Conservation (phyloP, 2,329 filamentous ascomycete species). For the Thermoascus crustaceus region DNA sequence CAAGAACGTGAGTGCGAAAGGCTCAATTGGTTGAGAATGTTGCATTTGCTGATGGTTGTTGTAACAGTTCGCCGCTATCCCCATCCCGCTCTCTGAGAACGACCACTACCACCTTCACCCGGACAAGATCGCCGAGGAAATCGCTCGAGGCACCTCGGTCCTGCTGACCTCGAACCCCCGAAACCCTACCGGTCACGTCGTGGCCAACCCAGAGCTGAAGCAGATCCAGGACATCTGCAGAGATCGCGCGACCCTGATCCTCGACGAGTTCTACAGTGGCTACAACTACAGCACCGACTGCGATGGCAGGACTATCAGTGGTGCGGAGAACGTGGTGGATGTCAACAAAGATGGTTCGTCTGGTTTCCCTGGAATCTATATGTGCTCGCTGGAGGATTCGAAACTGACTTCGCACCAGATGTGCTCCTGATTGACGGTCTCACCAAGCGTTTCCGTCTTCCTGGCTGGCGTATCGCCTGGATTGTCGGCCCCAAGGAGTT, state of each 20-base stretch:
- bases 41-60: not conserved
- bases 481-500: slow-evolving; percentile 94
- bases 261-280: slow-evolving; percentile 93
- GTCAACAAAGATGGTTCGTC: slow-evolving; percentile 62
- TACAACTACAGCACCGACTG: slow-evolving; percentile 95
- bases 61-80: slow-evolving; percentile 69
- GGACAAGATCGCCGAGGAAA: slow-evolving; percentile 86
- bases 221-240: slow-evolving; percentile 91
- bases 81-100: slow-evolving; percentile 71
- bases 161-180: slow-evolving; percentile 92
- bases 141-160: slow-evolving; percentile 75
- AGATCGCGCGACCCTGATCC: slow-evolving; percentile 81
- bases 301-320: slow-evolving; percentile 80
- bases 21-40: not conserved
- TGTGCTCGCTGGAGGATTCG: not conserved
- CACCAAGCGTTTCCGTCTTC: slow-evolving; percentile 92
- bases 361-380: not conserved
- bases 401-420: slow-evolving; percentile 41
- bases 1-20: slow-evolving; percentile 53
- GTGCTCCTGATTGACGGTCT: slow-evolving; percentile 92
- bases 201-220: slow-evolving; percentile 73
- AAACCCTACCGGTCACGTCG: slow-evolving; percentile 85
- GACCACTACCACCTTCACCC: slow-evolving; percentile 92
- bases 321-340: slow-evolving; percentile 82
- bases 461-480: slow-evolving; percentile 95